phyloP scores from a whole-genome alignment of 768 basidiomycete species.

The Lyophyllum semitale region DNA sequence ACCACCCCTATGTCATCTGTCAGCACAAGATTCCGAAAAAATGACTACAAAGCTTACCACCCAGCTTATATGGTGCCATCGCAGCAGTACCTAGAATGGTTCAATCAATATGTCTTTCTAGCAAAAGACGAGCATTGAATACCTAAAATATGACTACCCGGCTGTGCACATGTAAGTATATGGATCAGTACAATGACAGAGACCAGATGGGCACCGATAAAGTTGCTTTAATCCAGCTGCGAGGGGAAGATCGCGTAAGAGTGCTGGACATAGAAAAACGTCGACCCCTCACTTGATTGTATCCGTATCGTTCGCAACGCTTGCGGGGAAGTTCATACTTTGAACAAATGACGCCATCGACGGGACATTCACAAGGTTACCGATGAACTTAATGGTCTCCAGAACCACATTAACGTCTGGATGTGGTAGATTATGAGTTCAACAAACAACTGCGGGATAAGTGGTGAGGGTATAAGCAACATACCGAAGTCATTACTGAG shows the following conservation, averaged over 20 bases:
- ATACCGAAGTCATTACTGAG: neutral
- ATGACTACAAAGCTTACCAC: neutral
- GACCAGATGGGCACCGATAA: too few species aligned
- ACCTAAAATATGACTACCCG: neutral
- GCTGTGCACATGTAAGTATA: neutral
- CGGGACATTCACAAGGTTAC: too few species aligned
- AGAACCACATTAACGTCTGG: neutral
- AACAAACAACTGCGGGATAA: too few species aligned
- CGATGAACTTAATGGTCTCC: too few species aligned
- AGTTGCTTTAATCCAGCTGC: too few species aligned
- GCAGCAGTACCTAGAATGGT: neutral
- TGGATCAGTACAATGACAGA: too few species aligned
- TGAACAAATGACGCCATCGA: too few species aligned
- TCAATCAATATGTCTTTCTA: neutral
- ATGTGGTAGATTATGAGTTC: neutral
- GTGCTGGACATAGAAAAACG: too few species aligned
- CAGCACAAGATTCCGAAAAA: neutral
- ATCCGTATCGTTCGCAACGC: too few species aligned
- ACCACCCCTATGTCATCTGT: conserved; percentile 14
- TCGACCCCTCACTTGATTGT: too few species aligned
- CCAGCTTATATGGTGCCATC: neutral
- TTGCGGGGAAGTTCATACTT: too few species aligned
- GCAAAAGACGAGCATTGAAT: neutral
- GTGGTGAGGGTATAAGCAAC: neutral
- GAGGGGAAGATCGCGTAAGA: too few species aligned